phyloP scores from a whole-genome alignment of 768 basidiomycete species.

The Kwoniella botswanensis region DNA sequence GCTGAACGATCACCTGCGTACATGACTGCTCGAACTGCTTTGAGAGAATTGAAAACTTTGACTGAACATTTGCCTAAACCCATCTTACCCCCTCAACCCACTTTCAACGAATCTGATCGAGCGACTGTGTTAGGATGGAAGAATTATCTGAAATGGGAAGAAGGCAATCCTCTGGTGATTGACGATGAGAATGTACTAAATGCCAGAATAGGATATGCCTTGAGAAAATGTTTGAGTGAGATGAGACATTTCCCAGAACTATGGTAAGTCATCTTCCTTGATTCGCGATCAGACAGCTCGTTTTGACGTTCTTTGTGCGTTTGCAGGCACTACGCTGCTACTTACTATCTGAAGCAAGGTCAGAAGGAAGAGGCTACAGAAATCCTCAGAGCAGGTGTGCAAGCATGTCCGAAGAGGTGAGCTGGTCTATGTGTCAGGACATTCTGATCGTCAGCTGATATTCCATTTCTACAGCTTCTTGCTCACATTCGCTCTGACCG shows the following conservation, averaged over 20 bases:
- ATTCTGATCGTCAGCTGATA: background rate
- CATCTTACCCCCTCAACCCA: conserved; percentile 72
- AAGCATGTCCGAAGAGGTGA: conserved; percentile 83
- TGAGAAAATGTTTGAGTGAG: conserved; percentile 84
- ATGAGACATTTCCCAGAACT: conserved; percentile 96
- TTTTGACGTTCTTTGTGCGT: background rate
- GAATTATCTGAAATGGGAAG: conserved; percentile 91
- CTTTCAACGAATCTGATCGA: conserved; percentile 74
- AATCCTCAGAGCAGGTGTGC: conserved; percentile 81
- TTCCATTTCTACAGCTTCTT: conserved; percentile 68
- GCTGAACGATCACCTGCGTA: conserved; percentile 87
- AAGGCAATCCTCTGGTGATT: conserved; percentile 88
- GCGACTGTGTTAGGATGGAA: conserved; percentile 85
- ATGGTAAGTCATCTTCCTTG: conserved; percentile 67
- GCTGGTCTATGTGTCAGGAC: conserved; percentile 18
- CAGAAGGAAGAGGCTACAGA: conserved; percentile 79
- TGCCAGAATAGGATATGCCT: conserved; percentile 76
- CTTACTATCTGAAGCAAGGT: conserved; percentile 75
- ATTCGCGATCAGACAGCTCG: background rate
- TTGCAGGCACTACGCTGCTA: conserved; percentile 85
- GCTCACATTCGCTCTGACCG: conserved; percentile 86
- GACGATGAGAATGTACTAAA: conserved; percentile 75
- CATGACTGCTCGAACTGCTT: conserved; percentile 90
- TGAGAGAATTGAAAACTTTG: conserved; percentile 76
- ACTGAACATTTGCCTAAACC: conserved; percentile 68